Base-by-base conservation (phyloP, 2,329 filamentous ascomycete species). In the Myrmaecium sp. region DNA sequence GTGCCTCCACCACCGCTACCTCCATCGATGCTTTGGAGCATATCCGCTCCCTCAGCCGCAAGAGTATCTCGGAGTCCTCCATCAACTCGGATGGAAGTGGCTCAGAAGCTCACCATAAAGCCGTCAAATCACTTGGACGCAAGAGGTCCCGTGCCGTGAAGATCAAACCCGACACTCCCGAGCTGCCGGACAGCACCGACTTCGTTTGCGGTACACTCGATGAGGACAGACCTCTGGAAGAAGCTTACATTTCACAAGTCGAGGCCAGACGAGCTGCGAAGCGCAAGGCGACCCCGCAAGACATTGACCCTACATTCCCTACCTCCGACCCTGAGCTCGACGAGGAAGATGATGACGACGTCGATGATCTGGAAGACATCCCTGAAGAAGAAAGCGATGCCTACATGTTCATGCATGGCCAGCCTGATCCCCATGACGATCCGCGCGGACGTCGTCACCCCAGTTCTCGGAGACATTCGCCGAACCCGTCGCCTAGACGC, bases 201-300 rank as follows among this genome's bases (percentile, higher is more conserved):
- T 98, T 98, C 38, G 89, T 98, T n/a, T 95, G 89, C 44, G 89
- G 89, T 31, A 98, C 89, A 1, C 63, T 98, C 12, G 89, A 98
- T 38, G 89, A 98, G 52, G 89, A 98, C 44, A 74, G 82, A 23
- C 82, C 83, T 3, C 57, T 95, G n/a, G 89, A 98, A 48, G 82
- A 84, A 38, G 86, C 82, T 1, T 98, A 94, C 49, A 66, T 92
- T 30, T 79, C 80, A 2, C 82, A 78, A 41, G 65, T 91, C 31
- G 78, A 84, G 42, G 74, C 80, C 29, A 74, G 79, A 37, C 76
- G 83, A 13, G 29, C 29, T 4, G 29, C 29, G 8, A 31, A 28
- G 8, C 29, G 28, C 26, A 31, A 31, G 29, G 16, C 20, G 12
- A 28, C 23, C 6, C 29, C 29, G 17, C 29, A 31, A 14, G 29